phyloP scores from a whole-genome alignment of 345 rosid genomes.

The Hevea brasiliensis region DNA sequence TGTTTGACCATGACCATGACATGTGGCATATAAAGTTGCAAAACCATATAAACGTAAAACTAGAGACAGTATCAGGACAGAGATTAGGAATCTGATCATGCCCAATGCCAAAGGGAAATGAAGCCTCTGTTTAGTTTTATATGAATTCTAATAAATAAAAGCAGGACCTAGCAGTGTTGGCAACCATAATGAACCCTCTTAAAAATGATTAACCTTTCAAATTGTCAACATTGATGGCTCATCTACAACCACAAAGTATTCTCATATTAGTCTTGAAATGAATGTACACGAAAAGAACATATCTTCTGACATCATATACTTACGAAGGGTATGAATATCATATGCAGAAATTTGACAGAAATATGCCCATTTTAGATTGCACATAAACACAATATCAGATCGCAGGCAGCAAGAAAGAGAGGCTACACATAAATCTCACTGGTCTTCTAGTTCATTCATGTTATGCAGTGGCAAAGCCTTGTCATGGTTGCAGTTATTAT shows the following conservation, averaged over 20 bases:
- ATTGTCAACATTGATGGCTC: background rate
- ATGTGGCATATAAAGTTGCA: no score
- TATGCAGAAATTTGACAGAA: background rate
- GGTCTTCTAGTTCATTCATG: background rate
- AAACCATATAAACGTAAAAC: background rate
- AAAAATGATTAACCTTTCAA: background rate
- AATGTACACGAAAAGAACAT: background rate
- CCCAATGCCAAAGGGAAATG: background rate
- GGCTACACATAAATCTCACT: background rate
- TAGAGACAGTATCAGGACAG: background rate
- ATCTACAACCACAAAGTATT: background rate
- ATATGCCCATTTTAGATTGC: background rate
- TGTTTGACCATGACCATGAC: background rate
- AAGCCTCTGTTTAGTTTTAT: background rate
- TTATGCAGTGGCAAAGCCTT: background rate
- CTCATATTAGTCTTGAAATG: background rate
- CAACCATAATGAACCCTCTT: background rate
- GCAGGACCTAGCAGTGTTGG: background rate
- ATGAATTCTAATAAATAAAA: background rate
- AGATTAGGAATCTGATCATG: background rate
- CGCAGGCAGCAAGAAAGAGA: no score
- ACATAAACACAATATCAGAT: no score
- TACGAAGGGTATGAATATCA: no score
- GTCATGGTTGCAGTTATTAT: background rate
- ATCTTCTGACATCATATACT: background rate